A percentile compares a stretch with the other conserved stretches of the same genome.
These are phyloP conservation scores for Gloeopeniophorella convolvens DNA, from an alignment of 768 basidiomycete species.

Conservation along the genomic window DNA sequence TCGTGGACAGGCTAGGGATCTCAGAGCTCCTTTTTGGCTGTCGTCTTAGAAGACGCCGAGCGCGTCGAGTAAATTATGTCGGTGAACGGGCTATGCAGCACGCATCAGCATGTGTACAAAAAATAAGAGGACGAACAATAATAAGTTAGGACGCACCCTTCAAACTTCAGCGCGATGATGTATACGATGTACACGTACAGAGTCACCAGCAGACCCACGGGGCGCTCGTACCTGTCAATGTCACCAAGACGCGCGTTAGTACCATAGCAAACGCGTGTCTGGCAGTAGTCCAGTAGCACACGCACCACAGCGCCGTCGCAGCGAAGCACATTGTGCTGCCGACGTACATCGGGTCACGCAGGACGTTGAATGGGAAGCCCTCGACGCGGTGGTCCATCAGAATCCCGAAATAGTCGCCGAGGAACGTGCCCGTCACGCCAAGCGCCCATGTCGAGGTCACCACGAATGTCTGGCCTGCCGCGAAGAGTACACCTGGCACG, in stretches of 20 bases:
- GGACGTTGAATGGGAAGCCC: conserved; percentile 93
- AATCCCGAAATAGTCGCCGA: conserved; percentile 81
- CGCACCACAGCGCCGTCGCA: conserved; percentile 82
- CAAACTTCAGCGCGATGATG: conserved; percentile 74
- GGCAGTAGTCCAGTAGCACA: conserved; percentile 9
- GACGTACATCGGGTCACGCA: conserved; percentile 94
- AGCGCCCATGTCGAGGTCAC: conserved; percentile 83
- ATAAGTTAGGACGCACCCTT: conserved; percentile 60
- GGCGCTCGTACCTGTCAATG: conserved; percentile 66
- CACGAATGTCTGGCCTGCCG: conserved; percentile 77
- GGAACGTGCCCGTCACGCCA: conserved; percentile 90
- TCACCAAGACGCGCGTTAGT: neutral
- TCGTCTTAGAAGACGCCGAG: conserved; percentile 23
- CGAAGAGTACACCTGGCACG: conserved; percentile 56
- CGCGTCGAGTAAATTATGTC: conserved; percentile 74
- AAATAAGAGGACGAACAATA: neutral
- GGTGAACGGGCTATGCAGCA: conserved; percentile 49
- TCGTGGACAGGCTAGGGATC: neutral
- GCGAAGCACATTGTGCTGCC: conserved; percentile 89
- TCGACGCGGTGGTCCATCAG: conserved; percentile 87
- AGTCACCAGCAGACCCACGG: conserved; percentile 76
- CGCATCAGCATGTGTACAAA: conserved; percentile 28
- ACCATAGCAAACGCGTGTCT: neutral
- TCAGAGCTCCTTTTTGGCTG: conserved; percentile 27
- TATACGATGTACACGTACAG: conserved; percentile 82